Base-by-base conservation (phyloP, 495 filamentous ascomycete species). In the Tuber aestivum region DNA sequence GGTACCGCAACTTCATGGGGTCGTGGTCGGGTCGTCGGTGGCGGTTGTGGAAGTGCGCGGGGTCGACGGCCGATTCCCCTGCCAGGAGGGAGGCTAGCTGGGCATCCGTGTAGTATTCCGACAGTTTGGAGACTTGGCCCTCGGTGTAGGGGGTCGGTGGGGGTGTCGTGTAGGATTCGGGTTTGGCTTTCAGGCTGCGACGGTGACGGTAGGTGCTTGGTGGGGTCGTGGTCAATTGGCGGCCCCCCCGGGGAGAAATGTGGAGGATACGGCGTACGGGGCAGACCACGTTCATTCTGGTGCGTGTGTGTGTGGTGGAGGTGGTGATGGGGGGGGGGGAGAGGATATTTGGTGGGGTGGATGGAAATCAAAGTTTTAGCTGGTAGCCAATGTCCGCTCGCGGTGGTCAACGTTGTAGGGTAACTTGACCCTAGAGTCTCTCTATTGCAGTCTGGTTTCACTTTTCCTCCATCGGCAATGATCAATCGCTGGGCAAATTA, bases 21-120 rank as follows among this genome's bases (percentile, higher is more conserved):
- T 98, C 95, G 65, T 83, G 84, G 70, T 92, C 90, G 70, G 91
- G 82, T 5, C 87, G 86, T 71, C 90, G 91, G 84, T 94, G 91
- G 50, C 89, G 87, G 12, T 89, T 88, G 41, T 77, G 74, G 82
- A 98, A 84, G 84, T 99, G 93, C 75, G 88, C 85, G 23, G 91
- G 88, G 84, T 93, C 88, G 84, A 99, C 92, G 75, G 92, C 89
- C 16, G 87, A 87, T 84, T 99, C 95, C 76, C 92, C 95, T 72
- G 92, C 93, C 84, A 94, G 87, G 84, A 99, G 90, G 69, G 94
- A 92, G n/a, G 86, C 87, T 75, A 97, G 86, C 85, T 99, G 95
- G 76, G 90, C 88, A 21, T 91, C 87, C 9, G 92, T 92, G 86
- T 97, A 98, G 75, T 87, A 86, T 78, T 89, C 85, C 42, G 83